These are phyloP conservation scores for Leccinum rimulosum DNA, from an alignment of 768 basidiomycete genomes.

Conservation along the genomic window DNA sequence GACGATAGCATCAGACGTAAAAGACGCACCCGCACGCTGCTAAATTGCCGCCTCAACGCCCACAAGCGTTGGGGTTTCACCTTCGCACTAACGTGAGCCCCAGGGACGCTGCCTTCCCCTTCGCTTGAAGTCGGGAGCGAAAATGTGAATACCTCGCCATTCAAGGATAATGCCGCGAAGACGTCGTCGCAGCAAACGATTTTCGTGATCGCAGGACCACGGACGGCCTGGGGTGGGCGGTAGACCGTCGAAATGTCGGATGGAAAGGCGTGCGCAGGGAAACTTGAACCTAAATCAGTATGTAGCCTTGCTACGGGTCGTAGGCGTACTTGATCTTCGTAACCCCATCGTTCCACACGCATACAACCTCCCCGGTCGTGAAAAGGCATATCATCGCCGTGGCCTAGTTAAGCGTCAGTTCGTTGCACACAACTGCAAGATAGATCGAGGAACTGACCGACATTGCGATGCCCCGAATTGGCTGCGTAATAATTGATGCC, in stretches of 20 bases:
- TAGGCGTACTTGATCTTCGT: conserved; percentile 67
- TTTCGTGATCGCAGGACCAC: conserved; percentile 72
- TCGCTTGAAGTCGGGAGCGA: conserved; percentile 40
- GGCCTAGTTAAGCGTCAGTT: conserved; percentile 49
- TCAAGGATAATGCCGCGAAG: conserved; percentile 79
- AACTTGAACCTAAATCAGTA: conserved; percentile 39
- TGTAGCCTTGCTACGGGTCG: not conserved
- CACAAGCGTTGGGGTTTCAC: conserved; percentile 84
- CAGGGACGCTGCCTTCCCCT: conserved; percentile 15
- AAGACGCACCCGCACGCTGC: conserved; percentile 65
- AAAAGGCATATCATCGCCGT: conserved; percentile 80
- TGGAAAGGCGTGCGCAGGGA: conserved; percentile 76
- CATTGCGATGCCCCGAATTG: conserved; percentile 70
- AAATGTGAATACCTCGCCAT: conserved; percentile 93
- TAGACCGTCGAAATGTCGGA: conserved; percentile 67
- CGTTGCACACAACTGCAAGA: not conserved
- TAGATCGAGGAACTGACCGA: conserved; percentile 49
- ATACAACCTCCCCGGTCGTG: conserved; percentile 76
- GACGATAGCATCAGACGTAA: not conserved
- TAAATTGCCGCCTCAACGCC: conserved; percentile 85
- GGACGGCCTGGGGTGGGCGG: conserved; percentile 74
- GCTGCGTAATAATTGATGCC: conserved; percentile 72
- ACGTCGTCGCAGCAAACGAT: conserved; percentile 74
- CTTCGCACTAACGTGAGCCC: conserved; percentile 15
- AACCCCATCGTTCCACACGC: conserved; percentile 73